Evolutionary conservation across 805 yeast genomes (phyloP).

Genomic region (Kodamaea leandrae): DNA sequence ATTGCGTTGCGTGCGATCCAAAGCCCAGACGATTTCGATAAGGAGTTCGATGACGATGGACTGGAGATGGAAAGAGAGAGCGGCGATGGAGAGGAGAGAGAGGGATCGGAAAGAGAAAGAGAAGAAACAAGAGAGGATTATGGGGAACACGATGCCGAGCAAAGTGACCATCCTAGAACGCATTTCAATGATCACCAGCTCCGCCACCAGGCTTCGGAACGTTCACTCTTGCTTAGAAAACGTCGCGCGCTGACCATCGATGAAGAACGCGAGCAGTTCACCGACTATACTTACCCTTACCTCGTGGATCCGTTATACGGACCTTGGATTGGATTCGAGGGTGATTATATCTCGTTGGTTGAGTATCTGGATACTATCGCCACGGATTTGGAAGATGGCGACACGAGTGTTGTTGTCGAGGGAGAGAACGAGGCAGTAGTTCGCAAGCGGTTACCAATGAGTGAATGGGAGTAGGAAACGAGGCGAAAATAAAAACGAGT

Average conservation of each 20-base stretch:
- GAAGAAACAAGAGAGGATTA: neutral
- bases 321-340: slow-evolving; percentile 57
- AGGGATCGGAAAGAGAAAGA: neutral
- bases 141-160: neutral
- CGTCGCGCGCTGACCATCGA: slow-evolving; percentile 52
- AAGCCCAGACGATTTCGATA: slow-evolving; percentile 38
- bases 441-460: slow-evolving; percentile 25
- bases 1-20: slow-evolving; percentile 60
- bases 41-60: slow-evolving; percentile 40
- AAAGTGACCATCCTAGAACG: neutral
- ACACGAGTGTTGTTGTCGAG: slow-evolving; percentile 14
- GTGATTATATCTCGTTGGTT: slow-evolving; percentile 46
- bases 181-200: neutral
- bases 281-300: slow-evolving; percentile 50
- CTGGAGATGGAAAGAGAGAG: slow-evolving; percentile 6
- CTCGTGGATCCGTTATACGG: slow-evolving; percentile 49
- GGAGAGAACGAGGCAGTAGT: slow-evolving; percentile 24
- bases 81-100: neutral
- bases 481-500: too few relatives aligned
- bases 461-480: slow-evolving; percentile 36
- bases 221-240: slow-evolving; percentile 11
- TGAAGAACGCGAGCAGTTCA: slow-evolving; percentile 52
- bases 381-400: slow-evolving; percentile 22
- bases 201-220: neutral
- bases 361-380: slow-evolving; percentile 22